phyloP scores from a whole-genome alignment of 371 early-diverging fungal species.

The Nematocida ausubeli region DNA sequence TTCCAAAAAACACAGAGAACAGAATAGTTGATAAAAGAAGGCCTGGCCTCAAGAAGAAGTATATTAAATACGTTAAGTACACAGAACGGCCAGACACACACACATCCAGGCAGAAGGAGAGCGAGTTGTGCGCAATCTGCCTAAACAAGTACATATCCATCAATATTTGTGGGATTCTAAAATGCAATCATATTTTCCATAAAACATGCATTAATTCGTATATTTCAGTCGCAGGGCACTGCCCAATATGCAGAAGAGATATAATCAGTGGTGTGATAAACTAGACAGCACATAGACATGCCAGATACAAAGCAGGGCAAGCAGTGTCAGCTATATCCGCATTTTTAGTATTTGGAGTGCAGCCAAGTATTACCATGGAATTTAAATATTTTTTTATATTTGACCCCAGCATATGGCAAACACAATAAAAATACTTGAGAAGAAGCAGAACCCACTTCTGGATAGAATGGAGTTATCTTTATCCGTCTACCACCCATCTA shows the following conservation, averaged over 20 bases:
- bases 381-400: slow-evolving; percentile 59
- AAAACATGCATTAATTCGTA: slow-evolving; percentile 27
- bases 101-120: background rate
- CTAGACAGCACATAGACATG: no score
- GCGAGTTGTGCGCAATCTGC: slow-evolving; percentile 27
- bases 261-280: slow-evolving; percentile 24
- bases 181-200: slow-evolving; percentile 38
- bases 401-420: slow-evolving; percentile 57
- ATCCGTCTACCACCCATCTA: slow-evolving; percentile 57
- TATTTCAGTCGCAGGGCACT: background rate
- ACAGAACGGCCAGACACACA: background rate
- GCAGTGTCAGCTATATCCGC: no score
- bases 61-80: slow-evolving; percentile 4
- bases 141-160: background rate
- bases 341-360: no score
- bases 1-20: background rate
- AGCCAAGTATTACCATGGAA: no score
- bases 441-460: slow-evolving; percentile 58
- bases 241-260: slow-evolving; percentile 40
- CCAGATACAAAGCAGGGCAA: no score
- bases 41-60: slow-evolving; percentile 17
- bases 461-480: slow-evolving; percentile 63
- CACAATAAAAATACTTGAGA: slow-evolving; percentile 56
- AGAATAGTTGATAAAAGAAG: slow-evolving; percentile 7
- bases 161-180: slow-evolving; percentile 7